Base-by-base conservation (phyloP, 805 yeast genomes). In the Metschnikowia shivogae region DNA sequence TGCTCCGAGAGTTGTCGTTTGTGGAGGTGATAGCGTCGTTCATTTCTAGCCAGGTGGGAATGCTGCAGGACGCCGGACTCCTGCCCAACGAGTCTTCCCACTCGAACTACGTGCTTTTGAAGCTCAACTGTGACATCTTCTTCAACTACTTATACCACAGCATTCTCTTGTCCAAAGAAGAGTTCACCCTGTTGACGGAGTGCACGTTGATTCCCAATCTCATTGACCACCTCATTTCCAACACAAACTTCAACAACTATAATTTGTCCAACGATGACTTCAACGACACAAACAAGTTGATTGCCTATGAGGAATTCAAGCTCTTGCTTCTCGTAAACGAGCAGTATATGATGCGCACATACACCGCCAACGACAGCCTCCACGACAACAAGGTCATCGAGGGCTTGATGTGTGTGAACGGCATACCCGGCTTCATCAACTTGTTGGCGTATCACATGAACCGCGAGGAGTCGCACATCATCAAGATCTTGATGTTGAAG, bases 401-500 rank as follows among this genome's bases (percentile, higher is more conserved):
- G 4, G 74, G 76, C 3, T 60, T 90, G 44, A 38, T 46, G 12
- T 30, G 48, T n/a, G 65, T 75, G 33, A 59, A 64, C 27, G 67
- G 73, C n/a, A 82, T 89, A 48, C 79, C 82, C 26, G 87, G 87
- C 43, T 77, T 86, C 43, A 64, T 89, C 31, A 78, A 90, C 33
- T 68, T 89, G n/a, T 48, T 70, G 32, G 65, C 70, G 14, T 69
- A 67, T 50, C 80, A 84, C 56, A 78, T 92, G 63, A 90, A 90
- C 63, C 73, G 97, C 45, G 86, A 81, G 51, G 74, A 74, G 39
- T 89, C 90, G 50, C 75, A 77, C 28, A 77, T 87, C 42, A 64
- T 86, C 44, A 89, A 84, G 55, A 83, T 89, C 3, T 76, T 90
- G 68, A 85, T 86, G 58, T 73, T 90, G 54, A 90, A 90, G 63